Evolutionary conservation across 2,329 filamentous ascomycete genomes (phyloP).

Genomic region (Monosporascus sp.): DNA sequence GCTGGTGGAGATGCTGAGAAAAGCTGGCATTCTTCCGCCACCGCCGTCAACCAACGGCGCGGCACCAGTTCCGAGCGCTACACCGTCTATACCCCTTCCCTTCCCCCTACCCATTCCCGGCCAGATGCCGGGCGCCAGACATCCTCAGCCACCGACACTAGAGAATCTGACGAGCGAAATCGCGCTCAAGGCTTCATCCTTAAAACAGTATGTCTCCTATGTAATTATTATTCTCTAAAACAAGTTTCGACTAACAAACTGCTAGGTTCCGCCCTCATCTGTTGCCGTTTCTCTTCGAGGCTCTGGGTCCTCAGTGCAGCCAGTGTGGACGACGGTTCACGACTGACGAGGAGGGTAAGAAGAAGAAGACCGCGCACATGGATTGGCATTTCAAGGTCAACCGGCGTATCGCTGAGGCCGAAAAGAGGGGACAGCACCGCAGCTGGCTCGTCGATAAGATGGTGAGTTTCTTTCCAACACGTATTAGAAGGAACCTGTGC

Average conservation of each 20-base stretch:
- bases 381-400: slow-evolving; percentile 98
- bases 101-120: slow-evolving; percentile 35
- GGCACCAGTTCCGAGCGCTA: slow-evolving; percentile 32
- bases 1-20: slow-evolving; percentile 62
- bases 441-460: slow-evolving; percentile 93
- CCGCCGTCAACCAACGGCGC: slow-evolving; percentile 20
- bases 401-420: slow-evolving; percentile 78
- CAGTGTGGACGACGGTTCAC: slow-evolving; percentile 88
- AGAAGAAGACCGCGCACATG: slow-evolving; percentile 85
- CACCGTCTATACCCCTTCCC: slow-evolving; percentile 25
- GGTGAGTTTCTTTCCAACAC: slow-evolving; percentile 41
- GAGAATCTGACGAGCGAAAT: slow-evolving; percentile 41
- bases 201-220: slow-evolving; percentile 62
- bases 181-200: slow-evolving; percentile 59
- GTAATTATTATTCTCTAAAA: slow-evolving; percentile 1
- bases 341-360: slow-evolving; percentile 69
- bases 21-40: slow-evolving; percentile 59
- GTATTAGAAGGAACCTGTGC: background rate
- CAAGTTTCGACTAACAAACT: slow-evolving; percentile 12
- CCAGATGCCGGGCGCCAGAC: slow-evolving; percentile 18
- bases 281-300: slow-evolving; percentile 70
- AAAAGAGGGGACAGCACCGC: slow-evolving; percentile 80
- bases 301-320: slow-evolving; percentile 79
- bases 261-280: slow-evolving; percentile 68
- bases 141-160: slow-evolving; percentile 24